A percentile compares a stretch with the other conserved stretches of the same genome.
phyloP scores from a whole-genome alignment of 2,329 filamentous ascomycete species.

The Penicillium sp. region DNA sequence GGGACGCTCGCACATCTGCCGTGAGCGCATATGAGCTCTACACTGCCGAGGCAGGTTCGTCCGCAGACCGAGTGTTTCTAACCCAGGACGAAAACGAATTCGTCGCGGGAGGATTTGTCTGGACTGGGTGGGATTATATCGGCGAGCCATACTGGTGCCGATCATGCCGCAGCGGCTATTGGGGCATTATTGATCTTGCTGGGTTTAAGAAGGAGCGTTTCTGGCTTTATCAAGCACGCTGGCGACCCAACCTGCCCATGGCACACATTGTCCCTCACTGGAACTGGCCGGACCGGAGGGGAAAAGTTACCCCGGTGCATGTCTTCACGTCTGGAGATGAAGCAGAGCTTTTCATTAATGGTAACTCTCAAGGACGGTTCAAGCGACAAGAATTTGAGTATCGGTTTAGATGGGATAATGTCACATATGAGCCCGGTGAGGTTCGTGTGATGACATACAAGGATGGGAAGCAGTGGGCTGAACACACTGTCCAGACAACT shows the following conservation, averaged over 20 bases:
- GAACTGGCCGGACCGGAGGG: conserved; percentile 9
- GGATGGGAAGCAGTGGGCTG: conserved; percentile 8
- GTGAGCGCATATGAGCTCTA: conserved; percentile 8
- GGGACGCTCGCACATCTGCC: not conserved
- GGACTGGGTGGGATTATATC: conserved; percentile 14
- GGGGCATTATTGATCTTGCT: conserved; percentile 11
- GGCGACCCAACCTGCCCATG: not conserved
- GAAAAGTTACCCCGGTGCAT: conserved; percentile 12
- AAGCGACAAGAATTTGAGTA: not conserved
- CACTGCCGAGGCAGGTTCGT: not conserved
- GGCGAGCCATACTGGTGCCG: conserved; percentile 11
- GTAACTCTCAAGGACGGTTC: not conserved
- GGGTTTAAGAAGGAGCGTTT: conserved; percentile 15
- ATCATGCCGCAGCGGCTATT: conserved; percentile 7
- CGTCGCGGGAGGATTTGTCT: conserved; percentile 14
- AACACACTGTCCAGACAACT: conserved; percentile 6
- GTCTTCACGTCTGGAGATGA: conserved; percentile 15
- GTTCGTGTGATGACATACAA: conserved; percentile 10
- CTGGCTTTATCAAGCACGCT: conserved; percentile 13
- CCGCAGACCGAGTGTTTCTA: conserved; percentile 2
- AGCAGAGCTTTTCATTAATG: conserved; percentile 11
- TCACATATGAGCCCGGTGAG: conserved; percentile 9
- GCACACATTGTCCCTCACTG: conserved; percentile 15
- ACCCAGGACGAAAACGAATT: conserved; percentile 7
- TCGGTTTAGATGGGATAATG: conserved; percentile 14